Percentiles rank a stretch among this genome's conserved stretches.
These are phyloP conservation scores for Hymenoscyphus infarciens DNA, from an alignment of 2,329 filamentous ascomycete genomes.

Conservation along the genomic window DNA sequence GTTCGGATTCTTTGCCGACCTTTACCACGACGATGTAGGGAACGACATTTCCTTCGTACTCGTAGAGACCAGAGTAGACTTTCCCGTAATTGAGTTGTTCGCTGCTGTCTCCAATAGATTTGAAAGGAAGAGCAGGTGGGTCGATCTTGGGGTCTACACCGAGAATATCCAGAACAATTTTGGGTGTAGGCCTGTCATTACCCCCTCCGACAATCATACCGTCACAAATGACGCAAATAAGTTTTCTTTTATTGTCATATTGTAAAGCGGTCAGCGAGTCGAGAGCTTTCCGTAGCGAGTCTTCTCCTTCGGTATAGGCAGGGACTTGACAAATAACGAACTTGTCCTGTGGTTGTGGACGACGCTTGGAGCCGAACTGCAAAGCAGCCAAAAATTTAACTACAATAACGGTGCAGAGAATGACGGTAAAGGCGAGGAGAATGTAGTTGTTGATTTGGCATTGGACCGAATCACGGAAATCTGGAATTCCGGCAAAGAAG, in stretches of 20 bases:
- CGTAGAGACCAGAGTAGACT: conserved; percentile 96
- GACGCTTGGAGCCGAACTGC: conserved; percentile 87
- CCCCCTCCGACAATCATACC: conserved; percentile 95
- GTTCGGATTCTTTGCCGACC: conserved; percentile 94
- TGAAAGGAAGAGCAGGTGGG: conserved; percentile 89
- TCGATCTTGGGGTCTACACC: conserved; percentile 97
- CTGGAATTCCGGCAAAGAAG: conserved; percentile 78
- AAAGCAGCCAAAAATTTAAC: conserved; percentile 91
- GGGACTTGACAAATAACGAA: conserved; percentile 98
- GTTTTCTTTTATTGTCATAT: conserved; percentile 97
- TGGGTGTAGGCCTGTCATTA: conserved; percentile 94
- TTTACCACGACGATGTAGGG: conserved; percentile 96
- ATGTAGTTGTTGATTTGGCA: conserved; percentile 93
- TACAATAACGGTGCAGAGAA: conserved; percentile 75
- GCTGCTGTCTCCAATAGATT: conserved; percentile 81
- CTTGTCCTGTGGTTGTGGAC: conserved; percentile 89
- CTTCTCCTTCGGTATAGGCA: conserved; percentile 96
- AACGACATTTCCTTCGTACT: conserved; percentile 95
- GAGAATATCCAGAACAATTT: conserved; percentile 95
- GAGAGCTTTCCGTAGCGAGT: conserved; percentile 85
- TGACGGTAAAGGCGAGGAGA: conserved; percentile 78
- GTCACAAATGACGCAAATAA: conserved; percentile 94
- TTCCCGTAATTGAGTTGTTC: conserved; percentile 98
- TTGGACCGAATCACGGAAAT: conserved; percentile 73
- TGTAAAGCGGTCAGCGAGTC: conserved; percentile 92